A percentile compares a stretch with the other conserved stretches of the same genome.
Evolutionary conservation across 2,329 filamentous ascomycete species (phyloP).

Genomic region (Beauveria sp.): DNA sequence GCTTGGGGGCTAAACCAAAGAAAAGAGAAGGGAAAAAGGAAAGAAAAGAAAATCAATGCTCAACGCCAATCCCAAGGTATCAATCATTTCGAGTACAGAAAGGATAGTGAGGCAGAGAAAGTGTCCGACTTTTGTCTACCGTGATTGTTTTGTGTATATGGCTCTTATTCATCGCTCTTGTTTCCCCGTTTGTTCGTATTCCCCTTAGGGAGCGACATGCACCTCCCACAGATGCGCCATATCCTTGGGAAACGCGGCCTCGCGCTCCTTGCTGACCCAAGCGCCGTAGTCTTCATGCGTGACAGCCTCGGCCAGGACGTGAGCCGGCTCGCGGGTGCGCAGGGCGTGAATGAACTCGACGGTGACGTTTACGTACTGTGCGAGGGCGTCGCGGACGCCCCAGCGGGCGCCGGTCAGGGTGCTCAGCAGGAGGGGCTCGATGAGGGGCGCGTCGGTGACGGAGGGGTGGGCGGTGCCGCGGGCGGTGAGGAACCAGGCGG

Average conservation of each 20-base stretch:
- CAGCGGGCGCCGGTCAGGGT: conserved; percentile 55
- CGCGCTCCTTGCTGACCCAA: conserved; percentile 31
- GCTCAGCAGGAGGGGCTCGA: conserved; percentile 53
- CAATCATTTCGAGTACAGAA: neutral
- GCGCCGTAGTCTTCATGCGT: conserved; percentile 33
- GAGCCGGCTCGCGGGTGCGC: conserved; percentile 31
- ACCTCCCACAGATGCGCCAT: conserved; percentile 35
- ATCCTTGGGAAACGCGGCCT: conserved; percentile 23
- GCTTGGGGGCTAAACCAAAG: neutral
- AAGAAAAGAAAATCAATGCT: neutral
- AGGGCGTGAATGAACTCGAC: conserved; percentile 49
- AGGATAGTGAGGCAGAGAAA: neutral
- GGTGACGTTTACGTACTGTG: conserved; percentile 53
- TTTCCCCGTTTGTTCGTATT: neutral
- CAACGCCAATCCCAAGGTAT: conserved; percentile 11
- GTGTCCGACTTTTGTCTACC: neutral
- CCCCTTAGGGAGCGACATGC: conserved; percentile 27
- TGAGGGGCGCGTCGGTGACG: conserved; percentile 58
- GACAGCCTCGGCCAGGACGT: conserved; percentile 42
- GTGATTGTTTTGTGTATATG: neutral
- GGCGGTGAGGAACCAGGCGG: conserved; percentile 48
- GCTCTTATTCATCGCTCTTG: neutral
- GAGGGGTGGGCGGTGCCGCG: conserved; percentile 53
- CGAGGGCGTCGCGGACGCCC: conserved; percentile 47
- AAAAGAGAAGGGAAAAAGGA: neutral